Evolutionary conservation across 805 yeast species (phyloP), one percentile per base, ranked within the genome.

Genomic region (Yamadazyma kitorensis): DNA sequence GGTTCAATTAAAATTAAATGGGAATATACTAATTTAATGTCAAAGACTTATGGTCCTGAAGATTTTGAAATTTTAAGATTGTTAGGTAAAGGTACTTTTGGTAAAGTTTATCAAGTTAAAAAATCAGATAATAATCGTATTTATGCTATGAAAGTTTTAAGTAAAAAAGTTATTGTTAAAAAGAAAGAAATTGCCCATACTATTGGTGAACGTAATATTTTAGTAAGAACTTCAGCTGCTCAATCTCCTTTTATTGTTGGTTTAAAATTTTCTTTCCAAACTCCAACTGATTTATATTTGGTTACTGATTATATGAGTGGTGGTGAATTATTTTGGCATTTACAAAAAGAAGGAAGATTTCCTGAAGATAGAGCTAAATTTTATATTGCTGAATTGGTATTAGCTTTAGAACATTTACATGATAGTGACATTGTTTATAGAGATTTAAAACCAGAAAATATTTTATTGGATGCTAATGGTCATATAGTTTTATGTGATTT

Each of bases 221-320:
- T 93, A 39, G 98, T 91, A 16, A 78, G 95, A 49, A 91, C 98
- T 2, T 84, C 95, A 5, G 80, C 88, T 26, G 82, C 91, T 15
- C 82, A 83, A 14, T 82, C 88, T 10, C 86, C 95, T n/a, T 93
- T 93, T 57, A 87, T 93, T 55, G 97, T 93, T 27, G 96, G 96
- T 0, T 74, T 93, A 52, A 93, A 93, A 64, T 91, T 93, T 57
- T 86, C 96, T 1, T 93, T 93, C 62, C 98, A 93, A 66, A 93
- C 98, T 1, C 95, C 93, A 23, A 68, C 85, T 0, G 98, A 93
- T 61, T 70, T 93, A 42, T 93, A 89, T 57, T 70, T 93, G 40
- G 96, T 93, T 18, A 91, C 97, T 2, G 98, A 93, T 64, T 93
- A 85, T 64, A 91, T 93, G 98, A 81, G 93, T 29, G 98, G 98